Evolutionary conservation across 306 rosid genomes (phyloP).

Genomic region (Psophocarpus tetragonolobus): DNA sequence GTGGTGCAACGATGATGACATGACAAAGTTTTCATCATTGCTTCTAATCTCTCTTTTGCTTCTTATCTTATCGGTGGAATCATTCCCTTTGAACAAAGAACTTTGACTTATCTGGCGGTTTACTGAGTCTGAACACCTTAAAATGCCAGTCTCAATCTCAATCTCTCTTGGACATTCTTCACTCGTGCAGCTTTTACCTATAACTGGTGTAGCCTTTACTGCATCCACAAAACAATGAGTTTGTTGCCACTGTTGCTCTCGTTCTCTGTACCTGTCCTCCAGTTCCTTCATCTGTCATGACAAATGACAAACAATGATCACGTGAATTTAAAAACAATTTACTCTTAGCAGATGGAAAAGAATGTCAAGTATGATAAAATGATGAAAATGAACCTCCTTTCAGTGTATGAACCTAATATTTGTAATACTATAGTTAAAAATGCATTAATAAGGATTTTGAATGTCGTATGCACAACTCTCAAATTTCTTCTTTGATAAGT

Average conservation of each 20-base stretch:
- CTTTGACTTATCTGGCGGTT: conserved; percentile 55
- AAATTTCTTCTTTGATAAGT: neutral
- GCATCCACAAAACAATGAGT: conserved; percentile 46
- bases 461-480: neutral
- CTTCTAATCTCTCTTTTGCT: conserved; percentile 63
- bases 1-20: conserved; percentile 41
- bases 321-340: neutral
- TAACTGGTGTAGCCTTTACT: conserved; percentile 54
- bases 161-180: conserved; percentile 54
- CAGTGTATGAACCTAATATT: neutral
- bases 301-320: neutral
- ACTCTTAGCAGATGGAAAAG: neutral
- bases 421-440: neutral
- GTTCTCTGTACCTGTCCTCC: conserved; percentile 60
- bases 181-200: conserved; percentile 38
- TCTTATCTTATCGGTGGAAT: conserved; percentile 57
- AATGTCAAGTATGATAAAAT: neutral
- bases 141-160: conserved; percentile 56
- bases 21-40: conserved; percentile 58
- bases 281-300: conserved; percentile 70
- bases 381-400: neutral
- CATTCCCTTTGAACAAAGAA: conserved; percentile 54
- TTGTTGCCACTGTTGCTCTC: conserved; percentile 54
- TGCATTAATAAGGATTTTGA: neutral
- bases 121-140: conserved; percentile 55